phyloP scores from a whole-genome alignment of 2,329 filamentous ascomycete genomes.

The Diaporthe australafricana region DNA sequence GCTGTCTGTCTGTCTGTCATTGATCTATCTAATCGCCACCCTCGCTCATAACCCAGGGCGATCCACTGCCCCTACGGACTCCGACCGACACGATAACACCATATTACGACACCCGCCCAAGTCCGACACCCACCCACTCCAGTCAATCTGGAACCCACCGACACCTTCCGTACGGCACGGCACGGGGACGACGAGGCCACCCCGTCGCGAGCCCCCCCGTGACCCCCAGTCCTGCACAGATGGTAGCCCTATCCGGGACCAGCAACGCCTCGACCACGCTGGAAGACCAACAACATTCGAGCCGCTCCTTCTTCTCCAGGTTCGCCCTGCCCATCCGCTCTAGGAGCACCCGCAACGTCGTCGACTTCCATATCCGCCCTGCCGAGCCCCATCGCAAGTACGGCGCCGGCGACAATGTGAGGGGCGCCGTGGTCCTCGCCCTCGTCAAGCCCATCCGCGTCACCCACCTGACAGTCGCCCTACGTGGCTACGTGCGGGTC shows the following conservation, averaged over 20 bases:
- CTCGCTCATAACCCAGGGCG: slow-evolving; percentile 4
- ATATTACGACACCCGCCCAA: slow-evolving; percentile 17
- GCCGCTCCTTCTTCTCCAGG: slow-evolving; percentile 63
- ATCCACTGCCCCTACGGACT: not conserved
- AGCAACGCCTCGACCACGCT: slow-evolving; percentile 52
- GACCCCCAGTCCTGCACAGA: slow-evolving; percentile 51
- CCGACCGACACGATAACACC: slow-evolving; percentile 29
- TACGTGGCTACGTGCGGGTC: slow-evolving; percentile 84
- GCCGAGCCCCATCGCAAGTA: slow-evolving; percentile 84
- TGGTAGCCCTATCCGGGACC: slow-evolving; percentile 56
- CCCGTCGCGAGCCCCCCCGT: slow-evolving; percentile 31
- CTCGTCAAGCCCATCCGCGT: slow-evolving; percentile 80
- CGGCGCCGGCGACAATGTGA: slow-evolving; percentile 78
- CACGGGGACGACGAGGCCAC: slow-evolving; percentile 32
- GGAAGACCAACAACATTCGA: slow-evolving; percentile 53
- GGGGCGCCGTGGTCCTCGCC: slow-evolving; percentile 78
- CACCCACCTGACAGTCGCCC: slow-evolving; percentile 81
- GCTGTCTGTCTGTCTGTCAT: not conserved
- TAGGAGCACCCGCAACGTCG: slow-evolving; percentile 70
- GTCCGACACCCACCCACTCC: slow-evolving; percentile 1
- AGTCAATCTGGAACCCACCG: slow-evolving; percentile 15
- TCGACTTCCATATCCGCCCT: slow-evolving; percentile 82
- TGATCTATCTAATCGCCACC: not conserved
- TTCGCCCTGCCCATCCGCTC: slow-evolving; percentile 63
- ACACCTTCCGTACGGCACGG: slow-evolving; percentile 24